Conservation (phyloP, 1,284 basidiomycete species). For the Apiotrichum akiyoshidainum region DNA sequence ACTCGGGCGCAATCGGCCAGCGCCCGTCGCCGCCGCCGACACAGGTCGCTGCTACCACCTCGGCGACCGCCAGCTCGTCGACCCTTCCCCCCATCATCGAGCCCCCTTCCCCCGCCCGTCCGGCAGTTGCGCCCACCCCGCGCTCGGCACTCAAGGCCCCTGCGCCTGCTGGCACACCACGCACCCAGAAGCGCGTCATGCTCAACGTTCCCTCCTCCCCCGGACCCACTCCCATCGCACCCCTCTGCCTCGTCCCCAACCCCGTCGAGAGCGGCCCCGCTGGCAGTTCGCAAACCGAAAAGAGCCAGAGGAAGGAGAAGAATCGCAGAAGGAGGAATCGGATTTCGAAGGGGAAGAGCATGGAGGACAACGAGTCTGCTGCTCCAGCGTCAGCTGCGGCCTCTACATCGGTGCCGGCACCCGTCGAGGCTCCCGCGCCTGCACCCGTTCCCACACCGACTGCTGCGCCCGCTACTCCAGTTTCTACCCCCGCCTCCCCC, state of each 20-base stretch:
- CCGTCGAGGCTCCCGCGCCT: neutral
- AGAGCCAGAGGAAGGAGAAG: neutral
- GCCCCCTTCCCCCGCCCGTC: neutral
- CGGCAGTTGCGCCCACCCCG: constrained; percentile 4
- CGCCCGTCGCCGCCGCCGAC: neutral
- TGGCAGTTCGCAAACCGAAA: no score
- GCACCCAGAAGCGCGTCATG: constrained; percentile 14
- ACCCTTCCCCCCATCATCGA: constrained; percentile 3
- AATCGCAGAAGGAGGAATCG: neutral
- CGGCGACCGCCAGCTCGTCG: neutral
- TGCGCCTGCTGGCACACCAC: constrained; percentile 4
- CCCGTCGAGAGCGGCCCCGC: no score
- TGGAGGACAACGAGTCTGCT: neutral
- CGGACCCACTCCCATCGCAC: constrained; percentile 4
- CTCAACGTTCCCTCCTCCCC: constrained; percentile 11
- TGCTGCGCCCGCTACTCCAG: neutral
- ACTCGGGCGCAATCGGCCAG: constrained; percentile 15
- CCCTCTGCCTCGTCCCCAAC: neutral
- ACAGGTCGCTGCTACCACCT: neutral
- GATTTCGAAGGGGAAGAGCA: neutral
- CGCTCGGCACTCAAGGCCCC: constrained; percentile 12
- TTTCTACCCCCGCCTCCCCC: neutral
- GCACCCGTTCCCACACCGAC: neutral
- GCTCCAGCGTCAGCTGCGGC: neutral
- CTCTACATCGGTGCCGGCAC: neutral